Evolutionary conservation across 176 grass and related monocot species (phyloP).

Genomic region (Puya raimondii): DNA sequence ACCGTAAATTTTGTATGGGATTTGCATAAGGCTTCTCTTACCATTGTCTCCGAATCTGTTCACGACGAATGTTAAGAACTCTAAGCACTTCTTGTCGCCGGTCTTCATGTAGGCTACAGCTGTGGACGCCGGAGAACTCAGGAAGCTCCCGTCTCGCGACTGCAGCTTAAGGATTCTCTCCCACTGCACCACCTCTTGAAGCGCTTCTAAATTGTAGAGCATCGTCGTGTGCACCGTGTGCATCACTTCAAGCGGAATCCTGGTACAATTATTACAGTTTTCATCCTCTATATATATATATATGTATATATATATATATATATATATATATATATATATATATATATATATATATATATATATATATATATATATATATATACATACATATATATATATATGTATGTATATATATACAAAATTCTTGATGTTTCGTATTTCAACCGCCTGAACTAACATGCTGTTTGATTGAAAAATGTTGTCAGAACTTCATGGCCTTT

Average conservation of each 20-base stretch:
- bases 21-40: conserved; percentile 4
- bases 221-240: conserved; percentile 28
- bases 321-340: no score
- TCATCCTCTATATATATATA: no score
- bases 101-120: conserved; percentile 40
- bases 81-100: conserved; percentile 24
- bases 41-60: conserved; percentile 30
- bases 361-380: no score
- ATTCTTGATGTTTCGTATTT: no score
- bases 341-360: no score
- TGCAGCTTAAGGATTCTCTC: conserved; percentile 30
- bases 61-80: conserved; percentile 23
- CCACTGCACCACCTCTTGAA: conserved; percentile 38
- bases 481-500: no score
- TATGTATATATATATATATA: no score
- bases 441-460: no score
- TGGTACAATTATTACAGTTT: background rate
- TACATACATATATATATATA: no score
- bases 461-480: no score
- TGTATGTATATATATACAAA: no score
- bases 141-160: conserved; percentile 33
- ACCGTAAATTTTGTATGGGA: background rate
- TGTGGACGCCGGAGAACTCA: conserved; percentile 33
- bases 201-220: conserved; percentile 37
- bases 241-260: conserved; percentile 36